A percentile compares a stretch with the other conserved stretches of the same genome.
Conservation (phyloP, 441 rosid species). For the Populus hybrid region DNA sequence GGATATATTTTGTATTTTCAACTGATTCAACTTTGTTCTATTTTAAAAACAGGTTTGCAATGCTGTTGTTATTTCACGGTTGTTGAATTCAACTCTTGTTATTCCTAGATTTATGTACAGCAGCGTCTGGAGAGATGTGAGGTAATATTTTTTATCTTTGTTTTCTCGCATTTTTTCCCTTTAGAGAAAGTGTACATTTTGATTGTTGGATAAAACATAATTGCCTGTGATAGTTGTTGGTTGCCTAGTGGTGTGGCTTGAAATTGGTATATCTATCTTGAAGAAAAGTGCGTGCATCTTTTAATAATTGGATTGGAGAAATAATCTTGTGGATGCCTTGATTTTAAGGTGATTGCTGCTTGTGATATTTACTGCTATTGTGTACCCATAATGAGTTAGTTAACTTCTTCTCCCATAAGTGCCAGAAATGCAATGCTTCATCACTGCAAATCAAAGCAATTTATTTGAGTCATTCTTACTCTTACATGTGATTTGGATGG, state of each 20-base stretch:
- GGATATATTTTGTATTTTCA: background rate
- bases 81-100: slow-evolving; percentile 86
- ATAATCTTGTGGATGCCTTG: background rate
- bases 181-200: background rate
- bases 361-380: background rate
- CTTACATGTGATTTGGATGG: background rate
- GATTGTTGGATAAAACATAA: slow-evolving; percentile 2
- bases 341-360: background rate
- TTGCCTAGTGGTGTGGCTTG: background rate
- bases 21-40: slow-evolving; percentile 19
- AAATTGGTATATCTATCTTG: background rate
- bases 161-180: background rate
- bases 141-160: slow-evolving; percentile 39
- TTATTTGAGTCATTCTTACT: background rate
- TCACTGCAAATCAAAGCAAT: background rate
- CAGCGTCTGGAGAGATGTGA: slow-evolving; percentile 88
- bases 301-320: background rate
- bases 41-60: slow-evolving; percentile 71
- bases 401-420: background rate
- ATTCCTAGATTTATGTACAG: slow-evolving; percentile 91
- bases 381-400: background rate
- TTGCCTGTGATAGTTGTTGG: background rate
- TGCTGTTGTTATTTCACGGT: slow-evolving; percentile 79
- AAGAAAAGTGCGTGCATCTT: background rate
- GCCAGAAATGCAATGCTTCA: background rate